Evolutionary conservation across 23 red algal genomes (phyloP), one percentile per base, ranked within the genome.

Genomic region (Agarophyton chilense): DNA sequence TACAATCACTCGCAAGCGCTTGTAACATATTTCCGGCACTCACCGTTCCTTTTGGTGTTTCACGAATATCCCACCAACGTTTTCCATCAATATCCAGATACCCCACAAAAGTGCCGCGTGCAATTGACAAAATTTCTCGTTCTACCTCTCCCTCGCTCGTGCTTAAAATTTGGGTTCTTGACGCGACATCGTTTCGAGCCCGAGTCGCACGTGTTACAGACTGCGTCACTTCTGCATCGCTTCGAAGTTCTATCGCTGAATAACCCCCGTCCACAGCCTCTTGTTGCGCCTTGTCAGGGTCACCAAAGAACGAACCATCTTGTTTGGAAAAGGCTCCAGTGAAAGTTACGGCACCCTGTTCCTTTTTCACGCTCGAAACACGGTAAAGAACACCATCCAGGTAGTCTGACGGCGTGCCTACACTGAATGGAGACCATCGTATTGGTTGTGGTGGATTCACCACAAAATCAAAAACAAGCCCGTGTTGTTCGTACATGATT

Each of bases 61-160:
- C 89, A 1, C 89, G 89, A 92, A 92, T 92, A 53, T 92, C 89
- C 89, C 89, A 92, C 47, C 63, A 65, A 25, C 89, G 74, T 39
- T 78, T 57, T n/a, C 78, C 89, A 29, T 92, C 89, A 92, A 92
- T 83, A 34, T 92, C 89, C 18, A 92, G 42, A 54, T 83, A 92
- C 10, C 89, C 89, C 3, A 92, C 40, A 33, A 82, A 92, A 2
- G 75, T 92, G 42, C 89, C 89, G 56, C 78, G 52, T 14, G 57
- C 79, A 28, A 58, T 29, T 2, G 53, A 61, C 31, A 83, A 13
- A 14, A 83, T 83, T 61, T 83, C 53, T 24, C 79, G 79, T 18
- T 67, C 79, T 9, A 67, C 43, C 18, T 49, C 56, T 14, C 68
- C 68, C 56, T 13, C 60, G 6, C 2, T 4, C 1, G 60, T 36